Percentiles rank a stretch among this genome's conserved stretches.
Conservation (phyloP, 331 rosid species). For the Rhamnella rubrinervis region DNA sequence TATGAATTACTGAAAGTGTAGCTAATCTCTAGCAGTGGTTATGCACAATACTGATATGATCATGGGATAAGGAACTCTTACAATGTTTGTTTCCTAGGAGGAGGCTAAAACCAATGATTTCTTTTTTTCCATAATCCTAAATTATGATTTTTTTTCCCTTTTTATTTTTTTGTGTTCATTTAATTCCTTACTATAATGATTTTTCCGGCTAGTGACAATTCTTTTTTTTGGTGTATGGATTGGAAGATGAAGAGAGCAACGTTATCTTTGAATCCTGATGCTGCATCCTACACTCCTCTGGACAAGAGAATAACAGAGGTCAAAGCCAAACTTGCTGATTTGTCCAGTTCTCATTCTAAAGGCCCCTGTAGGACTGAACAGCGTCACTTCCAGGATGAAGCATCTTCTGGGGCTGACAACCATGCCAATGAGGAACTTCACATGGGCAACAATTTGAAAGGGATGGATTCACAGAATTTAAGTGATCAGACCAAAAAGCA, state of each 20-base stretch:
- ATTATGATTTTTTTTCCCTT: neutral
- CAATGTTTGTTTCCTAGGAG: no score
- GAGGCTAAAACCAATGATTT: no score
- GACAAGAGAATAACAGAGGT: neutral
- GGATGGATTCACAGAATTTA: no score
- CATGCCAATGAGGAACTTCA: neutral
- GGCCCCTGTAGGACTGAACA: neutral
- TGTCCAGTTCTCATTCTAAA: conserved; percentile 5
- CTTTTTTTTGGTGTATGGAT: neutral
- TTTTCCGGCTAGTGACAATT: neutral
- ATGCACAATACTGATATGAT: no score
- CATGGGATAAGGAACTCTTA: no score
- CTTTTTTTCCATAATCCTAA: no score
- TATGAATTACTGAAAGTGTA: no score
- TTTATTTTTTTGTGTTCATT: neutral
- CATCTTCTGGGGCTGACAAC: neutral
- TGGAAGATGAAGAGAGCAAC: conserved; percentile 9
- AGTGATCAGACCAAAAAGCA: conserved; percentile 2
- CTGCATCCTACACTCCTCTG: conserved; percentile 13
- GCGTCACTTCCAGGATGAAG: neutral
- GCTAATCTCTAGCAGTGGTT: no score
- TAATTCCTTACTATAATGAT: neutral
- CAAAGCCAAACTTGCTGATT: neutral
- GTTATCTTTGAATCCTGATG: conserved; percentile 13
- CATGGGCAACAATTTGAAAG: no score